Evolutionary conservation across 805 yeast species (phyloP).

Genomic region (Wickerhamiella spandovensis): DNA sequence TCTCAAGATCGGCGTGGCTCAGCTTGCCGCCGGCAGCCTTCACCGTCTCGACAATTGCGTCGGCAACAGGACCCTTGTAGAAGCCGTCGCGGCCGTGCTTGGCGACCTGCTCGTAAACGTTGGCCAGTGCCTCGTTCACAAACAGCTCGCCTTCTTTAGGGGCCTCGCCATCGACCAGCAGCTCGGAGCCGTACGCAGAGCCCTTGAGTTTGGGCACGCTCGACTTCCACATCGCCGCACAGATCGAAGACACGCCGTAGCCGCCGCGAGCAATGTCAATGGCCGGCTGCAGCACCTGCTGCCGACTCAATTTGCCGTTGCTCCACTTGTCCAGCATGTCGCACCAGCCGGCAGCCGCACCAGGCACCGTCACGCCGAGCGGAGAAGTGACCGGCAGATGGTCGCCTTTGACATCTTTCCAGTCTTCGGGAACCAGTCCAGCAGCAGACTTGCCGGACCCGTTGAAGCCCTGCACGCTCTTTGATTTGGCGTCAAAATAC

Average conservation of each 20-base stretch:
- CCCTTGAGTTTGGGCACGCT: constrained; percentile 30
- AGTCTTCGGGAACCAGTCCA: constrained; percentile 34
- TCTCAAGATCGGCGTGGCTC: constrained; percentile 39
- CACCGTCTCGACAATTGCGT: constrained; percentile 44
- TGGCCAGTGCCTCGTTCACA: constrained; percentile 39
- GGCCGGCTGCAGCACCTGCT: constrained; percentile 32
- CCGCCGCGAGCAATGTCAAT: constrained; percentile 60
- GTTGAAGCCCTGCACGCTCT: constrained; percentile 50
- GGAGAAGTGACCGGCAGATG: constrained; percentile 43
- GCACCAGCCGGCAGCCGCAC: constrained; percentile 68
- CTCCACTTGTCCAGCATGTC: constrained; percentile 64
- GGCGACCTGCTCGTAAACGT: constrained; percentile 39
- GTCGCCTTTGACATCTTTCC: constrained; percentile 29
- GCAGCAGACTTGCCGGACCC: constrained; percentile 65
- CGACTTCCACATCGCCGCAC: constrained; percentile 38
- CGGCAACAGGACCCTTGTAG: constrained; percentile 59
- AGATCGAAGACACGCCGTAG: constrained; percentile 47
- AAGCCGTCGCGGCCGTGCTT: constrained; percentile 49
- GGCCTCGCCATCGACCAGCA: constrained; percentile 25
- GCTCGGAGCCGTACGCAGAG: constrained; percentile 24
- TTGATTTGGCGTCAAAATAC: constrained; percentile 37
- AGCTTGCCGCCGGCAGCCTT: constrained; percentile 43
- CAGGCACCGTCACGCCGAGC: constrained; percentile 59
- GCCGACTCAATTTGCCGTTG: constrained; percentile 47
- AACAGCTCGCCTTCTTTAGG: constrained; percentile 51